Evolutionary conservation across 2,329 filamentous ascomycete genomes (phyloP).

Genomic region (Metarhizium album): DNA sequence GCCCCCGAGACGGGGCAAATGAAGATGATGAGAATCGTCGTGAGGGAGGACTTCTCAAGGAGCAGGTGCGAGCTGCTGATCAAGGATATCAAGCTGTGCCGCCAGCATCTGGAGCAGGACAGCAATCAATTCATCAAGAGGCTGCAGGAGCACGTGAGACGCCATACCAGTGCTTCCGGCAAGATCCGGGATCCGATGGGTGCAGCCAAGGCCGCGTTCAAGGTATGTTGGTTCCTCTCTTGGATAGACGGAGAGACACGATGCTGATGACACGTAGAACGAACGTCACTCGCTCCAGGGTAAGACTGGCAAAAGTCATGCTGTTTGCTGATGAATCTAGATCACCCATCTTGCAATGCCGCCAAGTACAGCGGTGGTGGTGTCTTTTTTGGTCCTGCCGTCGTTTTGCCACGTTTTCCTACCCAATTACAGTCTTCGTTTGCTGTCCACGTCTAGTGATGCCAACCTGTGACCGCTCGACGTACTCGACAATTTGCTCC

Average conservation of each 20-base stretch:
- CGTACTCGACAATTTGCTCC: not conserved
- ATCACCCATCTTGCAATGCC: not conserved
- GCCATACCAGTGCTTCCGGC: not conserved
- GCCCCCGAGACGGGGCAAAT: conserved; percentile 73
- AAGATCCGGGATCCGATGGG: conserved; percentile 37
- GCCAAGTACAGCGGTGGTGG: not conserved
- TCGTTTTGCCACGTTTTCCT: not conserved
- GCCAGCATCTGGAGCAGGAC: conserved; percentile 57
- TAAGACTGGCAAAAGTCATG: conserved; percentile 84
- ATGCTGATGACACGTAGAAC: conserved; percentile 29
- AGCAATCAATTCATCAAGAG: conserved; percentile 52
- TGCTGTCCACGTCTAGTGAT: not conserved
- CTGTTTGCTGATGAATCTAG: conserved; percentile 52
- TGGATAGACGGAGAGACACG: not conserved
- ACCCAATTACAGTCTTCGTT: not conserved
- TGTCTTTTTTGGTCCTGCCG: not conserved
- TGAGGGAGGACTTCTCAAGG: conserved; percentile 84
- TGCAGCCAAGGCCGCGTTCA: conserved; percentile 43
- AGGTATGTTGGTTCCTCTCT: conserved; percentile 25
- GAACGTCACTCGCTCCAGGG: conserved; percentile 84
- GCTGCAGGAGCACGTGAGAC: conserved; percentile 12
- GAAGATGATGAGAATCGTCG: conserved; percentile 87
- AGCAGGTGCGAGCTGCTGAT: conserved; percentile 71
- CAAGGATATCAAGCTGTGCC: conserved; percentile 65
- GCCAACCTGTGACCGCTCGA: not conserved